phyloP scores from a whole-genome alignment of 2,329 filamentous ascomycete species.

The Monosporascus sp. region DNA sequence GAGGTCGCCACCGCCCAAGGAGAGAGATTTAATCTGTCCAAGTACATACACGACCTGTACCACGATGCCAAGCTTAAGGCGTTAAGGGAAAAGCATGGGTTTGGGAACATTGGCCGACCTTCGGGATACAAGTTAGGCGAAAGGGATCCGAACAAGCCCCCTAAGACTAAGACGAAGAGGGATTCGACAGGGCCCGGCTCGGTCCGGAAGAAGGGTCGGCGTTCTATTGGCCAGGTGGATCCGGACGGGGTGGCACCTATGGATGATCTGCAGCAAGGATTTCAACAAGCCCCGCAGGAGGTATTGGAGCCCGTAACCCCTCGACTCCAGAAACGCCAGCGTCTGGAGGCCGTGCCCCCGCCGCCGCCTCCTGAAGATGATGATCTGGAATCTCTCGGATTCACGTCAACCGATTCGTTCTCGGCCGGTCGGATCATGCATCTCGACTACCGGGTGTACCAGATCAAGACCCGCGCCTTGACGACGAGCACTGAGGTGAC shows the following conservation, averaged over 20 bases:
- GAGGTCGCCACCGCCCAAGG: constrained; percentile 41
- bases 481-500: constrained; percentile 43
- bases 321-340: constrained; percentile 25
- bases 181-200: constrained; percentile 11
- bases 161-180: constrained; percentile 23
- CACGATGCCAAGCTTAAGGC: constrained; percentile 47
- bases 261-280: constrained; percentile 9
- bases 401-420: constrained; percentile 47
- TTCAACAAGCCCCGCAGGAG: constrained; percentile 10
- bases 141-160: constrained; percentile 27
- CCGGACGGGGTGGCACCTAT: constrained; percentile 15
- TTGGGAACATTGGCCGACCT: constrained; percentile 52
- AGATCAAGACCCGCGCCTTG: constrained; percentile 43
- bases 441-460: constrained; percentile 46
- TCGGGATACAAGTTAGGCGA: constrained; percentile 36
- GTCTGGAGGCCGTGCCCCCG: constrained; percentile 13
- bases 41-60: constrained; percentile 49
- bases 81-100: constrained; percentile 47
- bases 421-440: constrained; percentile 38
- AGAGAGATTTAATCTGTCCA: constrained; percentile 44
- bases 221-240: constrained; percentile 26
- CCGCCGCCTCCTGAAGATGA: constrained; percentile 20
- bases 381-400: constrained; percentile 40
- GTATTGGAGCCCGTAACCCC: constrained; percentile 23
- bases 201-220: constrained; percentile 19